Evolutionary conservation across 371 early-diverging fungal genomes (phyloP).

Genomic region (Umbelopsis sp.): DNA sequence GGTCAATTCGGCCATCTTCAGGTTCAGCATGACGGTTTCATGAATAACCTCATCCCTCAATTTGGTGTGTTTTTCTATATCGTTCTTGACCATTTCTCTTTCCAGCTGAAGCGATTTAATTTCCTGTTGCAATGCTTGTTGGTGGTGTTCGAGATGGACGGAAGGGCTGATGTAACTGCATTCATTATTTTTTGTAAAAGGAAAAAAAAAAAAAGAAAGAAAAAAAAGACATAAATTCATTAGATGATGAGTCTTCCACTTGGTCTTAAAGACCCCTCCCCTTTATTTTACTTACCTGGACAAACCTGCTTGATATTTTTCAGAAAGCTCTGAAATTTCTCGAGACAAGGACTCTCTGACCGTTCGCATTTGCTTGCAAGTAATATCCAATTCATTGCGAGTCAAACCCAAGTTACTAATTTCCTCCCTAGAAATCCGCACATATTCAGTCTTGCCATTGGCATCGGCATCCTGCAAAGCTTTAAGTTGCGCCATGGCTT

Average conservation of each 20-base stretch:
- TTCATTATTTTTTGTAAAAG: neutral
- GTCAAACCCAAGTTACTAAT: conserved; percentile 25
- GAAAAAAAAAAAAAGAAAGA: too few relatives aligned
- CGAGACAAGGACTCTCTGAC: conserved; percentile 27
- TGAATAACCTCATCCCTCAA: conserved; percentile 46
- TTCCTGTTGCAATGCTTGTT: conserved; percentile 34
- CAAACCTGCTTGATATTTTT: conserved; percentile 32
- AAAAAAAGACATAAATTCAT: too few relatives aligned
- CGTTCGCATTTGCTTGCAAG: conserved; percentile 31
- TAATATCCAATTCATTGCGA: conserved; percentile 30
- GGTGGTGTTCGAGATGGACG: conserved; percentile 25
- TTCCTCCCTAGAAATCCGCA: conserved; percentile 31
- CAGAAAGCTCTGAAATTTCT: conserved; percentile 28
- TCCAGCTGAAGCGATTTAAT: conserved; percentile 38
- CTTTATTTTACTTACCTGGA: conserved; percentile 27
- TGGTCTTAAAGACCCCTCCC: neutral
- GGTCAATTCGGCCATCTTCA: conserved; percentile 57
- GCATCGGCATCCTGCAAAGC: conserved; percentile 22
- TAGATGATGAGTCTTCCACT: neutral
- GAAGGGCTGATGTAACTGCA: conserved; percentile 22
- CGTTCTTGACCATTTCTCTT: conserved; percentile 27
- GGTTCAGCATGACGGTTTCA: conserved; percentile 57
- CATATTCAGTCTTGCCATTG: conserved; percentile 21
- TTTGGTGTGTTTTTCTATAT: conserved; percentile 26
- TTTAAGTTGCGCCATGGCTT: conserved; percentile 24